These are phyloP conservation scores for Penicillium samsonianum DNA, from an alignment of 495 filamentous ascomycete species.

Conservation along the genomic window DNA sequence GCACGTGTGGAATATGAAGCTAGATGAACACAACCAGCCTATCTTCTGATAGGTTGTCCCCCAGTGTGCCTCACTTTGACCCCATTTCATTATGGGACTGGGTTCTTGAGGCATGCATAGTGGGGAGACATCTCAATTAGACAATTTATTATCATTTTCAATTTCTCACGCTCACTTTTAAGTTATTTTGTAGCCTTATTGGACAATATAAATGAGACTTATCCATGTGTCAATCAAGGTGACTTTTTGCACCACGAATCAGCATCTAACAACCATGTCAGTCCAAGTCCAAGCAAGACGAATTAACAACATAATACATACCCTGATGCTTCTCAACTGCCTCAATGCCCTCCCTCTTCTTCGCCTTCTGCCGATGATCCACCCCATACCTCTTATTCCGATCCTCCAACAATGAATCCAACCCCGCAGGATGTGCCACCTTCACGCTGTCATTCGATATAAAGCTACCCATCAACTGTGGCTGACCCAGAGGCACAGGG, in stretches of 20 bases:
- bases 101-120: constrained; percentile 45
- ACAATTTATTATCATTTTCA: constrained; percentile 8
- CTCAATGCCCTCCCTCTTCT: constrained; percentile 61
- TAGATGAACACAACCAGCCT: constrained; percentile 49
- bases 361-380: constrained; percentile 61
- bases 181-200: constrained; percentile 1
- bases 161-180: neutral
- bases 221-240: neutral
- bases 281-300: neutral
- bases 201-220: neutral
- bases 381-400: constrained; percentile 67
- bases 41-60: constrained; percentile 35
- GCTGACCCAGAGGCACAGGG: constrained; percentile 69
- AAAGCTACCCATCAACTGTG: constrained; percentile 78
- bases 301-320: constrained; percentile 22
- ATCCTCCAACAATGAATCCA: constrained; percentile 60
- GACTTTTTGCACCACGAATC: constrained; percentile 47
- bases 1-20: constrained; percentile 70
- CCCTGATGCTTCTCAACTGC: constrained; percentile 60
- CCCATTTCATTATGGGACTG: constrained; percentile 56
- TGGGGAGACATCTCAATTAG: constrained; percentile 40
- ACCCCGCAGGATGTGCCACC: constrained; percentile 57
- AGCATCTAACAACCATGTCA: constrained; percentile 40
- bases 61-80: constrained; percentile 47
- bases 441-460: constrained; percentile 57